phyloP scores from a whole-genome alignment of 495 filamentous ascomycete genomes.

The Corynascus novoguineensis region DNA sequence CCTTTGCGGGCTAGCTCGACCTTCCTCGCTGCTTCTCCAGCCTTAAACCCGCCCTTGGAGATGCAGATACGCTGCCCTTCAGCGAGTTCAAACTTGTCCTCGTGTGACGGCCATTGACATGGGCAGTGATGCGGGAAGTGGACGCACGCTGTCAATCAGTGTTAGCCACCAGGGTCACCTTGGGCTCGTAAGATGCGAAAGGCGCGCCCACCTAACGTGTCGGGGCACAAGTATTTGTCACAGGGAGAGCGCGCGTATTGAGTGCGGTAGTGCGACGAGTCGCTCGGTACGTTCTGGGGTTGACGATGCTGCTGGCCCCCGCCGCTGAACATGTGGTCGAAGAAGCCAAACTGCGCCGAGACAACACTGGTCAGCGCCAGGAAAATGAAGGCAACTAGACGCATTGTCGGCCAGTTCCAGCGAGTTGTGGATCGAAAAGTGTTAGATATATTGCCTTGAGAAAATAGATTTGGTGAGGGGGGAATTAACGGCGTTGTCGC shows the following conservation, averaged over 20 bases:
- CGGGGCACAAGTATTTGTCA: slow-evolving; percentile 86
- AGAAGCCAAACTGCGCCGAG: slow-evolving; percentile 73
- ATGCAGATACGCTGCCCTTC: slow-evolving; percentile 77
- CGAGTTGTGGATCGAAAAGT: not conserved
- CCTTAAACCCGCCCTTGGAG: slow-evolving; percentile 74
- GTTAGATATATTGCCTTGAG: too few species aligned
- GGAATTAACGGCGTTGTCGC: not conserved
- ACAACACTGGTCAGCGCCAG: slow-evolving; percentile 29
- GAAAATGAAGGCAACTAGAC: slow-evolving; percentile 28
- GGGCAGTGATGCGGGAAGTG: slow-evolving; percentile 93
- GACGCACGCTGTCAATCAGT: slow-evolving; percentile 58
- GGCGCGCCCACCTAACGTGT: slow-evolving; percentile 55
- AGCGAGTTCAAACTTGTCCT: slow-evolving; percentile 84
- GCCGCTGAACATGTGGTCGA: slow-evolving; percentile 71
- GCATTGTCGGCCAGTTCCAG: slow-evolving; percentile 24
- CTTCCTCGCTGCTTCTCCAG: slow-evolving; percentile 67
- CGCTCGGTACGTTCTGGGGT: slow-evolving; percentile 70
- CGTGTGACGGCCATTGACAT: slow-evolving; percentile 70
- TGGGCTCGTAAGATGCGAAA: not conserved
- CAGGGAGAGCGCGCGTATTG: slow-evolving; percentile 68
- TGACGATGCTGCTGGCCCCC: slow-evolving; percentile 43
- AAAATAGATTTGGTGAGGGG: not conserved
- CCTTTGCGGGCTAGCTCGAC: slow-evolving; percentile 80
- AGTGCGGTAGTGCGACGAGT: slow-evolving; percentile 68
- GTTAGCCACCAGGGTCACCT: not conserved